Conservation (phyloP, 176 grass and related monocot species). For the Hyparrhenia diplandra region DNA sequence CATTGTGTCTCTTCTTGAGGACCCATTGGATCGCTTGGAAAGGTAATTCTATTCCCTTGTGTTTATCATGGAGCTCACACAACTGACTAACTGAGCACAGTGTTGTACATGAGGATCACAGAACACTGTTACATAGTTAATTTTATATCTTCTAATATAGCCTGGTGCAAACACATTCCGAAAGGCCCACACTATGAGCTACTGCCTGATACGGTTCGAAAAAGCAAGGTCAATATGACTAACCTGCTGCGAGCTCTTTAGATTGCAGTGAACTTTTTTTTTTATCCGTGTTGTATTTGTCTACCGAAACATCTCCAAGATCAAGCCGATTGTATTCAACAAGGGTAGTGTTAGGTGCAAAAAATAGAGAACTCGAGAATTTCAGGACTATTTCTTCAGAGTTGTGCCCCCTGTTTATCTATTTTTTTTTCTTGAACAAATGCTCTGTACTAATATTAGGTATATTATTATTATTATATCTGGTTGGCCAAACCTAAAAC, state of each 20-base stretch:
- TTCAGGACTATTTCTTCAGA: neutral
- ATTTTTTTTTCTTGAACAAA: neutral
- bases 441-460: neutral
- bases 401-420: neutral
- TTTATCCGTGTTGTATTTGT: too few relatives aligned
- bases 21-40: slow-evolving; percentile 78
- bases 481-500: neutral
- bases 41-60: slow-evolving; percentile 36
- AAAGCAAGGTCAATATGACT: neutral
- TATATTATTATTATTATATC: neutral
- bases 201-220: too few relatives aligned
- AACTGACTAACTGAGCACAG: neutral
- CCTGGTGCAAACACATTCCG: neutral
- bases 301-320: neutral
- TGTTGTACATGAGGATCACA: neutral
- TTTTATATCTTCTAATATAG: neutral
- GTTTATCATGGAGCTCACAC: neutral
- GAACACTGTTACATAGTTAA: neutral
- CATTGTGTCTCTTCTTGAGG: slow-evolving; percentile 87
- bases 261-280: neutral
- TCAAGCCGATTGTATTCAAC: neutral
- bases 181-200: neutral
- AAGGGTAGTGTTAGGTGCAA: neutral
- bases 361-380: neutral
- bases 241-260: too few relatives aligned